Percentiles rank a stretch among this genome's conserved stretches.
Conservation (phyloP, 2,329 filamentous ascomycete genomes). For the Cladosporium sp. region DNA sequence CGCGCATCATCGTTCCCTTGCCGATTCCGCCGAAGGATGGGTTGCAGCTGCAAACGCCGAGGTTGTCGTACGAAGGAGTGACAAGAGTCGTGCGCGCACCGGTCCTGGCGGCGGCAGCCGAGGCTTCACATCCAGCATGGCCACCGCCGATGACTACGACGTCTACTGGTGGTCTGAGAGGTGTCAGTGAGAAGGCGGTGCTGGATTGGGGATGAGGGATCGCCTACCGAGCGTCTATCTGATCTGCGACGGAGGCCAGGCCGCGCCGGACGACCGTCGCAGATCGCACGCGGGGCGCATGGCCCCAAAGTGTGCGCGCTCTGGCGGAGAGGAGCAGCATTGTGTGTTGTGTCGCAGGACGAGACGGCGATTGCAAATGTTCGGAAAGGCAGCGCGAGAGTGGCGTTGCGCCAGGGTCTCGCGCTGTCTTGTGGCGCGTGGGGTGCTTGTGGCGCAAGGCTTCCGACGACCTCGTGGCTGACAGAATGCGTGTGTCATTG, state of each 20-base stretch:
- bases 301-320: slow-evolving; percentile 40
- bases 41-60: slow-evolving; percentile 94
- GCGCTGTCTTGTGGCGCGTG: too few relatives aligned
- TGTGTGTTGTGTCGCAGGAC: slow-evolving; percentile 4
- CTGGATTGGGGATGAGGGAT: slow-evolving; percentile 22
- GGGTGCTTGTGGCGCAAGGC: too few relatives aligned
- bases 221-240: slow-evolving; percentile 20
- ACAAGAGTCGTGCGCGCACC: slow-evolving; percentile 85
- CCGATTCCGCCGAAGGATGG: slow-evolving; percentile 97
- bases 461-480: too few relatives aligned
- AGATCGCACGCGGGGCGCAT: slow-evolving; percentile 42
- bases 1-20: slow-evolving; percentile 91
- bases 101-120: slow-evolving; percentile 78
- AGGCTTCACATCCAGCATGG: slow-evolving; percentile 91
- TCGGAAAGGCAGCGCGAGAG: too few relatives aligned
- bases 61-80: slow-evolving; percentile 79
- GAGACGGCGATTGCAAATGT: too few relatives aligned
- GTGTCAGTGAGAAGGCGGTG: slow-evolving; percentile 29
- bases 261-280: slow-evolving; percentile 30
- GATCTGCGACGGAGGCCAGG: slow-evolving; percentile 42
- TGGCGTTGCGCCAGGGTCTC: too few relatives aligned
- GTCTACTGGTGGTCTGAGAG: slow-evolving; percentile 46
- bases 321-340: slow-evolving; percentile 24
- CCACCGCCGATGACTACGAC: slow-evolving; percentile 94
- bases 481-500: too few relatives aligned